Conservation (phyloP, 2,329 filamentous ascomycete species). For the Aspergillus chevalieri region DNA sequence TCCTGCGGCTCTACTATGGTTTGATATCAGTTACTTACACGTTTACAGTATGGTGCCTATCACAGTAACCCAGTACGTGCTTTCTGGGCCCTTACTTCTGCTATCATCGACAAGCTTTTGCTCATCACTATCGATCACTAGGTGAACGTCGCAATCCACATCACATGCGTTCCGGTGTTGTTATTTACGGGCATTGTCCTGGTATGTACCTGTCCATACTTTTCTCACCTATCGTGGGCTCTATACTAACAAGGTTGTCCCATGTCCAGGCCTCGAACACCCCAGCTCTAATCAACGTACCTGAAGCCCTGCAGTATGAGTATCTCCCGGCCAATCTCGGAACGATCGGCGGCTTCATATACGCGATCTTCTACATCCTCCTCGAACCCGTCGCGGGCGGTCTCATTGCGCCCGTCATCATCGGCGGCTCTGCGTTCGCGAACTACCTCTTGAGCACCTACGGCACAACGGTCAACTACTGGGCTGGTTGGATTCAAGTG, state of each 20-base stretch:
- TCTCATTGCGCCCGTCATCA: constrained; percentile 66
- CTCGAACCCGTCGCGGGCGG: constrained; percentile 90
- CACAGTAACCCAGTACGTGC: constrained; percentile 55
- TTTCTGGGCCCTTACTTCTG: constrained; percentile 7
- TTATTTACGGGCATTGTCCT: constrained; percentile 55
- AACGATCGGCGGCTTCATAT: constrained; percentile 55
- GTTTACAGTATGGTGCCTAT: constrained; percentile 57
- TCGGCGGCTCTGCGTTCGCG: constrained; percentile 65
- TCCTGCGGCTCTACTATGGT: not conserved
- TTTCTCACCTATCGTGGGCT: not conserved
- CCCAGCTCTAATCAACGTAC: constrained; percentile 47
- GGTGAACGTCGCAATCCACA: constrained; percentile 61
- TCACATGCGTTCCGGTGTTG: constrained; percentile 58
- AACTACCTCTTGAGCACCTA: constrained; percentile 68
- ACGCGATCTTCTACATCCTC: constrained; percentile 76
- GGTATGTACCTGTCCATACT: constrained; percentile 32
- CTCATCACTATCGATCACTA: constrained; percentile 23
- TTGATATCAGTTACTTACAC: constrained; percentile 2
- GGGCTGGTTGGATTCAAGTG: constrained; percentile 63
- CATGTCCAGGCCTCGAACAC: constrained; percentile 50
- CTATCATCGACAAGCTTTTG: constrained; percentile 11
- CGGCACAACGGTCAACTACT: constrained; percentile 55
- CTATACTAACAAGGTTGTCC: not conserved
- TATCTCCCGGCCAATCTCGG: constrained; percentile 56
- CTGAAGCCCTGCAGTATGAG: constrained; percentile 48